These are phyloP conservation scores for Besnoitia besnoiti DNA, from an alignment of 169 alveolate species.

Conservation along the genomic window DNA sequence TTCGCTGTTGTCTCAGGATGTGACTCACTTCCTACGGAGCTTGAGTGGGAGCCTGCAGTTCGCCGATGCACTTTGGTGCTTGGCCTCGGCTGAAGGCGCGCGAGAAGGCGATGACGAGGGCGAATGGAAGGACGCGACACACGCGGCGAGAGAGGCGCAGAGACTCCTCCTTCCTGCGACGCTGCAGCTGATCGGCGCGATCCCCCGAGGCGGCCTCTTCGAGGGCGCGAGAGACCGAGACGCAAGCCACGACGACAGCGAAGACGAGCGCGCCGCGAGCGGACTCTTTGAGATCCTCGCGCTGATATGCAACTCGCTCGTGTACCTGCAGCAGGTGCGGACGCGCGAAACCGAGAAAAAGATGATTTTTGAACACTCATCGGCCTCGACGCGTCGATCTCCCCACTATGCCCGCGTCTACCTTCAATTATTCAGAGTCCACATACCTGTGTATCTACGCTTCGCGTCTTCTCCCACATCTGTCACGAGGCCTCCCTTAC, in stretches of 20 bases:
- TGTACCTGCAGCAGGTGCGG: background rate
- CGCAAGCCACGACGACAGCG: no score
- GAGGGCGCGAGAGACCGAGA: background rate
- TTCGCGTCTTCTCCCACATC: no score
- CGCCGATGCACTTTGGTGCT: background rate
- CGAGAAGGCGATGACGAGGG: no score
- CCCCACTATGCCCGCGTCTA: background rate
- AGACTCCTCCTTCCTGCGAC: background rate
- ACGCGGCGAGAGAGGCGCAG: background rate
- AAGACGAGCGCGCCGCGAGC: background rate
- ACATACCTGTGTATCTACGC: background rate
- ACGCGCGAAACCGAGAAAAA: background rate
- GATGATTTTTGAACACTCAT: no score
- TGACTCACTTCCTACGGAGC: no score
- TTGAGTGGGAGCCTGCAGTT: background rate
- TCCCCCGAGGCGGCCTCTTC: background rate
- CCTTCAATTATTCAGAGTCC: background rate
- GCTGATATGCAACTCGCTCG: background rate
- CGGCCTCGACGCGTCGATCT: background rate
- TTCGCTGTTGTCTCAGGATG: no score
- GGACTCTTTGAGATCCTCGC: background rate
- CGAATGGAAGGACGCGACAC: no score
- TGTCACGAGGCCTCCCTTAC: no score
- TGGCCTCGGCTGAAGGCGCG: no score
- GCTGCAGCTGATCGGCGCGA: background rate